Percentiles rank a stretch among this genome's conserved stretches.
Conservation (phyloP, 2,329 filamentous ascomycete genomes). For the Raffaelea ambrosiae region DNA sequence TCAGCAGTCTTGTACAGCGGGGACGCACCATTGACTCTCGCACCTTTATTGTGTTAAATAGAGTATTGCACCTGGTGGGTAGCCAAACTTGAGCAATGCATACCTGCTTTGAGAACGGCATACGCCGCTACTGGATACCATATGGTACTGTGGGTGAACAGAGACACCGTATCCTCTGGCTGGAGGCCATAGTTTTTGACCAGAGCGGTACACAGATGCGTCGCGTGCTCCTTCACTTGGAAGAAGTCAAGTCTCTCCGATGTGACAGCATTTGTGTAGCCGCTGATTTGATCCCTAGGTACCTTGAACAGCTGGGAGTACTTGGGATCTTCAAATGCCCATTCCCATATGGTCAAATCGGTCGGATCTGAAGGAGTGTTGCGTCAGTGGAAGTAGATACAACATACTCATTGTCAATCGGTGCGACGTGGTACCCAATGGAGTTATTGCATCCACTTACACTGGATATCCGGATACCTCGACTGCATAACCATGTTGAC, state of each 20-base stretch:
- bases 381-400: too few species aligned
- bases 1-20: background rate
- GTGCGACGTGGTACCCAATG: too few species aligned
- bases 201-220: background rate
- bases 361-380: background rate
- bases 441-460: too few species aligned
- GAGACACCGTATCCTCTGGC: background rate
- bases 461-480: too few species aligned
- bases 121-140: background rate
- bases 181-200: background rate
- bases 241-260: background rate
- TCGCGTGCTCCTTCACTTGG: background rate
- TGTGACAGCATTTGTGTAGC: background rate
- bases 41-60: background rate
- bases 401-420: too few species aligned
- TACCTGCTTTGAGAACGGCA: background rate
- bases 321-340: slow-evolving; percentile 6
- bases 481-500: too few species aligned
- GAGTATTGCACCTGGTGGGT: too few species aligned
- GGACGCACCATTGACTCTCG: background rate
- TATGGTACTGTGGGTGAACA: background rate
- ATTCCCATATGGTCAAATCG: background rate
- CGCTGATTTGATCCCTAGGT: background rate
- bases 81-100: background rate
- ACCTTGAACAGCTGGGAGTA: background rate